These are phyloP conservation scores for Naganishia vaughanmartiniae DNA, from an alignment of 768 basidiomycete species.

Conservation along the genomic window DNA sequence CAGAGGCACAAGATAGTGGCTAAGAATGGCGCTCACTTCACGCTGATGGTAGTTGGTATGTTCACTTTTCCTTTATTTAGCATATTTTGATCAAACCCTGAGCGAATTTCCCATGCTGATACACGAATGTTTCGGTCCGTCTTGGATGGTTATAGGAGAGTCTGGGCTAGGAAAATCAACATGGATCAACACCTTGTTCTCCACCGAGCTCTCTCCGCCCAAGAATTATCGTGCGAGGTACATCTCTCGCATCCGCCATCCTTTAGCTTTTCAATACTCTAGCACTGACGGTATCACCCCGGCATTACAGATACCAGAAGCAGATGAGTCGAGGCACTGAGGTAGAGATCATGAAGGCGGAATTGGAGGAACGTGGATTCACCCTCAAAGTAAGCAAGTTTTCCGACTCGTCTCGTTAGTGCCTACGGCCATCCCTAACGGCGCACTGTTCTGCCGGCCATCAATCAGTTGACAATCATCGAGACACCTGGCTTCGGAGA, in stretches of 20 bases:
- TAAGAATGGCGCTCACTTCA: constrained; percentile 94
- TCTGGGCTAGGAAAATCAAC: constrained; percentile 99
- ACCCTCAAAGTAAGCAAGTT: constrained; percentile 65
- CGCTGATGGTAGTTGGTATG: constrained; percentile 92
- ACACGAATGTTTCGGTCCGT: neutral
- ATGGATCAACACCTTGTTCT: constrained; percentile 97
- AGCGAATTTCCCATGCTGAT: neutral
- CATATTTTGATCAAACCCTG: neutral
- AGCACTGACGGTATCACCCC: neutral
- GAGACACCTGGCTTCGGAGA: constrained; percentile 99
- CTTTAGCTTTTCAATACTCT: neutral
- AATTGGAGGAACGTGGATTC: constrained; percentile 98
- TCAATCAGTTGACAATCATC: constrained; percentile 74
- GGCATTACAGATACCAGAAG: constrained; percentile 58
- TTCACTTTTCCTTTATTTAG: neutral
- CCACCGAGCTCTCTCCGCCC: constrained; percentile 87
- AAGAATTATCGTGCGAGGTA: constrained; percentile 54
- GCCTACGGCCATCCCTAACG: neutral
- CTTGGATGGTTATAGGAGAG: constrained; percentile 64
- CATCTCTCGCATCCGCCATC: neutral
- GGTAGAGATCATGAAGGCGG: constrained; percentile 98
- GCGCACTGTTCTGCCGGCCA: neutral
- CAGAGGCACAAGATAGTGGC: constrained; percentile 99
- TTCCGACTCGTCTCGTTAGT: neutral
- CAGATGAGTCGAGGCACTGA: constrained; percentile 98